Evolutionary conservation across 208 protist genomes (phyloP).

Genomic region (Trypanosoma mega): DNA sequence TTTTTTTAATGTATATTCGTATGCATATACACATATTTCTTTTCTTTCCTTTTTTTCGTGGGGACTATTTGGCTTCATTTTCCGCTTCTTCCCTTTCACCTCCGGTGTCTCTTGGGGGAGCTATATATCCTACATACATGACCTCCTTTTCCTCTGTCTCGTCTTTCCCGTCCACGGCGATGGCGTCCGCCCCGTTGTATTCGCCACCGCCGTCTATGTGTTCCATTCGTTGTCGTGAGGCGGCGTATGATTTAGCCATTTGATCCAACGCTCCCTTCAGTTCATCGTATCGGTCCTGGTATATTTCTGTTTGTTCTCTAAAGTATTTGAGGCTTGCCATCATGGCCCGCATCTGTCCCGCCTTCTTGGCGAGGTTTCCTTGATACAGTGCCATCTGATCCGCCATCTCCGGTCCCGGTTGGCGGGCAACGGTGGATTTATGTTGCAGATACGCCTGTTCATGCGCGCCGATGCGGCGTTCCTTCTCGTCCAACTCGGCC

Average conservation of each 20-base stretch:
- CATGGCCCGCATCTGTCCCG: constrained; percentile 91
- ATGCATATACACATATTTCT: constrained; percentile 13
- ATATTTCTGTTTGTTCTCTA: constrained; percentile 80
- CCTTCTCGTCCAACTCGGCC: constrained; percentile 92
- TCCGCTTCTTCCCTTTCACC: background rate
- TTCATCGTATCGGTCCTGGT: constrained; percentile 66
- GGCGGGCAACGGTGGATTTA: constrained; percentile 91
- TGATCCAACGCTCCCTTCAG: constrained; percentile 53
- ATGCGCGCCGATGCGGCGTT: constrained; percentile 86
- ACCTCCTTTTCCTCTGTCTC: constrained; percentile 14
- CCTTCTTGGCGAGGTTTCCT: constrained; percentile 91
- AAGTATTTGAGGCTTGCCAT: constrained; percentile 74
- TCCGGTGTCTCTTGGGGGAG: constrained; percentile 27
- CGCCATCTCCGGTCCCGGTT: constrained; percentile 95
- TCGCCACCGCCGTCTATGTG: too few species aligned
- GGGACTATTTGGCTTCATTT: background rate
- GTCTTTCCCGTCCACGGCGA: constrained; percentile 3
- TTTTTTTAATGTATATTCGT: too few species aligned
- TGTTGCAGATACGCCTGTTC: constrained; percentile 94
- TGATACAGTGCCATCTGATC: constrained; percentile 95
- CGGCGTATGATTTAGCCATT: constrained; percentile 48
- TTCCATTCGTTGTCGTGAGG: background rate
- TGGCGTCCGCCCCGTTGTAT: background rate
- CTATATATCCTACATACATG: constrained; percentile 49
- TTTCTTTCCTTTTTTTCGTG: constrained; percentile 8